phyloP scores from a whole-genome alignment of 345 rosid genomes.

The Citrus inodora region DNA sequence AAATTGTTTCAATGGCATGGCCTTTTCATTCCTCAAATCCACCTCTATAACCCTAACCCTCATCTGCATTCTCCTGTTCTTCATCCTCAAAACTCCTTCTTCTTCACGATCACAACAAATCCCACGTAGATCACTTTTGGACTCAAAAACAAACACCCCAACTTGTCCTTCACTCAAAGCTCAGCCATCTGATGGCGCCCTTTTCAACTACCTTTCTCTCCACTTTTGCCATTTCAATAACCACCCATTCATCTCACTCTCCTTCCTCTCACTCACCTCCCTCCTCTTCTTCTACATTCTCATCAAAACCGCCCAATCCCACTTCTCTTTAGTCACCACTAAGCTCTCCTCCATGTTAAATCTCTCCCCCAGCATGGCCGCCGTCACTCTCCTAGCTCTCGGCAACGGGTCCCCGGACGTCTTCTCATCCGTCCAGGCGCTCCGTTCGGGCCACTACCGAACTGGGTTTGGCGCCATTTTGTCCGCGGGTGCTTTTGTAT shows the following conservation, averaged over 20 bases:
- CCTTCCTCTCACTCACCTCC: constrained; percentile 51
- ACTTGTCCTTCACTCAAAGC: constrained; percentile 34
- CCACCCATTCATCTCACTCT: constrained; percentile 50
- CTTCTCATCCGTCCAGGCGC: constrained; percentile 81
- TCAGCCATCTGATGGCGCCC: constrained; percentile 29
- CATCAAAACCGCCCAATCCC: constrained; percentile 91
- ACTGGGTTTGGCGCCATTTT: constrained; percentile 92
- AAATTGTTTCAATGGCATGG: constrained; percentile 47
- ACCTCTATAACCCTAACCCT: constrained; percentile 40
- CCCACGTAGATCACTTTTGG: constrained; percentile 51
- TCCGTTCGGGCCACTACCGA: constrained; percentile 74
- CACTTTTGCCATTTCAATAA: constrained; percentile 56
- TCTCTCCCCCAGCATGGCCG: constrained; percentile 89
- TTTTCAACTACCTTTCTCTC: constrained; percentile 62
- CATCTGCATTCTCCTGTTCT: constrained; percentile 41
- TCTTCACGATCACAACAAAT: constrained; percentile 15
- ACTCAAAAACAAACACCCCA: background rate
- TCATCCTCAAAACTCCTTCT: constrained; percentile 32
- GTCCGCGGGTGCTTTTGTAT: constrained; percentile 89
- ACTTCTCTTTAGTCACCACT: constrained; percentile 87
- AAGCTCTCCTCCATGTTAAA: constrained; percentile 64
- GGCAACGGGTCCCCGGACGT: constrained; percentile 98
- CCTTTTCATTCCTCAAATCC: constrained; percentile 28
- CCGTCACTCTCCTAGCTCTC: constrained; percentile 84
- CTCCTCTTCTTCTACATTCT: constrained; percentile 79